phyloP scores from a whole-genome alignment of 768 basidiomycete species.

The Panaeolus papilionaceus region DNA sequence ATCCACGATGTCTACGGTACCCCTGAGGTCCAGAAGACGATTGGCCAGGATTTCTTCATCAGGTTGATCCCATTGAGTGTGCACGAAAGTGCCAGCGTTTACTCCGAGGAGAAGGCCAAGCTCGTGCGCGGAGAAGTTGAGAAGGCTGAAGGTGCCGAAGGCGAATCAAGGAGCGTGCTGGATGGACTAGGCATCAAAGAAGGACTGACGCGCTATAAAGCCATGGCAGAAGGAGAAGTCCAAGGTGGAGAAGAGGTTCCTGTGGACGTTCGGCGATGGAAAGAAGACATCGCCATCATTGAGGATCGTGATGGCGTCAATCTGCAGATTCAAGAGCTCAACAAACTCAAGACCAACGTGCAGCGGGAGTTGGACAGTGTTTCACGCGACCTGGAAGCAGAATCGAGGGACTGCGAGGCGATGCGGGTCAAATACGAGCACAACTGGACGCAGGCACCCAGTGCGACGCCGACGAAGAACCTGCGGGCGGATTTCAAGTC shows the following conservation, averaged over 20 bases:
- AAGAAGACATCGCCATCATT: slow-evolving; percentile 72
- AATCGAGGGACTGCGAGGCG: slow-evolving; percentile 87
- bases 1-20: slow-evolving; percentile 95
- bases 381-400: slow-evolving; percentile 74
- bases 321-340: slow-evolving; percentile 63
- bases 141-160: slow-evolving; percentile 83
- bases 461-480: slow-evolving; percentile 71
- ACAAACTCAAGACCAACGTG: slow-evolving; percentile 62
- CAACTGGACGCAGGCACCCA: slow-evolving; percentile 86
- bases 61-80: slow-evolving; percentile 91
- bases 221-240: slow-evolving; percentile 71
- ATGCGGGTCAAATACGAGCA: slow-evolving; percentile 89
- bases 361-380: slow-evolving; percentile 65
- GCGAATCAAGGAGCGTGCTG: slow-evolving; percentile 76
- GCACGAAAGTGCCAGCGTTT: slow-evolving; percentile 94
- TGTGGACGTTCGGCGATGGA: slow-evolving; percentile 73
- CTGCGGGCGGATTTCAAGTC: slow-evolving; percentile 82
- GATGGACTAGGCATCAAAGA: slow-evolving; percentile 84
- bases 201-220: slow-evolving; percentile 69
- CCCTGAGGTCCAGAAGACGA: slow-evolving; percentile 92
- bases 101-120: slow-evolving; percentile 99
- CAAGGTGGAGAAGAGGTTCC: slow-evolving; percentile 72
- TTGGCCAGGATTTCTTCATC: slow-evolving; percentile 90
- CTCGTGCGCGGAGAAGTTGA: slow-evolving; percentile 87
- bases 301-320: slow-evolving; percentile 76